Conservation (phyloP, 176 grass and related monocot species). For the Luzula sylvatica region DNA sequence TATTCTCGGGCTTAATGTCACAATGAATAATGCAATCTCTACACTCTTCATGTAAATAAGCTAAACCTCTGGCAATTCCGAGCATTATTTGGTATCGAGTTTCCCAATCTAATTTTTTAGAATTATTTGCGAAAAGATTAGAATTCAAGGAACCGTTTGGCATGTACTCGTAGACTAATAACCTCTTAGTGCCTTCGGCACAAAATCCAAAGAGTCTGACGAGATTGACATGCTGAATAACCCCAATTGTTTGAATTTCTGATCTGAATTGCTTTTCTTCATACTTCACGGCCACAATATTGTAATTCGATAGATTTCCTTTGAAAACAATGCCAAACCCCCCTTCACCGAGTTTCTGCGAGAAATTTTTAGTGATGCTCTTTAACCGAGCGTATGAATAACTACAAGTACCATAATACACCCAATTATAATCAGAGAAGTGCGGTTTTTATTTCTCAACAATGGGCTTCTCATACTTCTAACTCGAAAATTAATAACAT, state of each 20-base stretch:
- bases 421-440: background rate
- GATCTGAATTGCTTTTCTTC: conserved; percentile 33
- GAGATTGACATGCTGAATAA: too few relatives aligned
- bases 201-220: too few relatives aligned
- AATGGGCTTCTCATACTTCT: background rate
- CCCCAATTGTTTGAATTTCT: too few relatives aligned
- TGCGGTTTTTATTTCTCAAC: background rate
- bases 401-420: background rate
- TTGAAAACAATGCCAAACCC: conserved; percentile 41
- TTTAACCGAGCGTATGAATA: conserved; percentile 26
- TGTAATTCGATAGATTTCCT: conserved; percentile 9
- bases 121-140: conserved; percentile 18
- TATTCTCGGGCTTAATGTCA: too few relatives aligned
- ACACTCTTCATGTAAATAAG: too few relatives aligned
- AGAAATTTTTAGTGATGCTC: conserved; percentile 29
- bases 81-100: conserved; percentile 32
- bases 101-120: conserved; percentile 17
- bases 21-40: too few relatives aligned
- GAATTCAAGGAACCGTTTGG: conserved; percentile 24
- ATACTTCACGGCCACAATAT: conserved; percentile 32
- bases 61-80: conserved; percentile 30
- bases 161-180: too few relatives aligned
- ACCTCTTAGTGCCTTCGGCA: too few relatives aligned
- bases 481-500: background rate
- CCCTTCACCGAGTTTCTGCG: conserved; percentile 24